Evolutionary conservation across 2,329 filamentous ascomycete genomes (phyloP), one percentile per base, ranked within the genome.

Genomic region (Neonectria sp.): DNA sequence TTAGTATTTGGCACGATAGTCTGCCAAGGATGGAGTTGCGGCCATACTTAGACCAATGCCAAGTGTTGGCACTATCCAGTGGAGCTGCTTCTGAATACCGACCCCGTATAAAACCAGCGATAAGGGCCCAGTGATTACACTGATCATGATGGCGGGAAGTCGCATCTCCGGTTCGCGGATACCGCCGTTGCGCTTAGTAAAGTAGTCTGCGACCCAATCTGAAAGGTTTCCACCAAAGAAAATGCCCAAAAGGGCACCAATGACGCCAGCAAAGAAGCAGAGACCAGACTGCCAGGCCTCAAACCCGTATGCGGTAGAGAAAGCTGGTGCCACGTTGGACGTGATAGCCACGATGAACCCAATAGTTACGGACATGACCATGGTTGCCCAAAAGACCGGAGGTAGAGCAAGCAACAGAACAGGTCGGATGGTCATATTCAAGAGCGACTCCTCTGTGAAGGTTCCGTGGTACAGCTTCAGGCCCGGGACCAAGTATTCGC

Each of bases 301-400:
- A 59, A 85, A 84, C 25, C 73, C 76, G 67, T 85, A 85, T 0
- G 82, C 74, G 0, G 71, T 80, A 83, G 15, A 55, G 58, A 68
- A 70, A 13, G 84, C 83, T 0, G 79, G 65, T 0, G 81, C 79
- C 2, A 83, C 84, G 60, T 87, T 88, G 37, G 86, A 85, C 0
- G 85, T 84, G 6, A 88, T 84, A 27, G 86, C 86, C 0, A 86
- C 83, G 4, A 86, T 74, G 75, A 88, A 87, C 2, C 85, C 85
- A 57, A 88, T 86, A 2, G 85, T 86, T 6, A 85, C 85, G 3
- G 85, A 82, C 79, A 86, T 82, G 29, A 87, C 83, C 7, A 87
- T 74, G 4, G 86, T 84, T 4, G 84, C 84, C 86, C 86, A 88
- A 9, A 88, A 75, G 1, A 89, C 83, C 0, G 84, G 81, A 9